Evolutionary conservation across 352 stramenopile genomes (phyloP), one percentile per base, ranked within the genome.

Genomic region (Phytophthora kernoviae): DNA sequence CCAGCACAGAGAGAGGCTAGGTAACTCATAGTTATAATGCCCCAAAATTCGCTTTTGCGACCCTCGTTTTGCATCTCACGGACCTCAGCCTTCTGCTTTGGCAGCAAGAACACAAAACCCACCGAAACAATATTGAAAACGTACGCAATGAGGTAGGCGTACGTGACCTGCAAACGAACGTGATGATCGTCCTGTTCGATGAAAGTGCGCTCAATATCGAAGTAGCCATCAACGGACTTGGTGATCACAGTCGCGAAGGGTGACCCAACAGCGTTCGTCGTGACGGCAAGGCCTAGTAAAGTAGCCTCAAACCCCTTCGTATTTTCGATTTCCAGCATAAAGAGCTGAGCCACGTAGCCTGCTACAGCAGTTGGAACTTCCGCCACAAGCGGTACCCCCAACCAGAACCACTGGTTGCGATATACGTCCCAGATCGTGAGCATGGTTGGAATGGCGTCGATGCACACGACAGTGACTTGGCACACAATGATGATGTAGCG

Each of bases 341-440:
- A 79, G 9, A 82, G 53, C n/a, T 67, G 56, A 7, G 54, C 52
- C 30, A 87, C 56, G 26, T 70, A 78, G 53, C 70, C 58, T 2
- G 48, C 62, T 4, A 65, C 61, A 12, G 63, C 65, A 45, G 54
- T 65, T 34, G 75, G 75, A 5, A 85, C 48, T 9, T 73, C 54
- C 6, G 75, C 70, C 27, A 82, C 54, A 14, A 87, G 53, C 11
- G 77, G 71, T 22, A 83, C 65, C 20, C 77, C 77, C 10, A 84
- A 56, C 71, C 70, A 87, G 54, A 88, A 82, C 73, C 78, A 88
- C 36, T 85, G 78, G 40, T 64, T 80, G 20, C 77, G 73, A 14
- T 77, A 65, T 4, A 88, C 75, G 46, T 85, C 54, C 78, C 78
- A 88, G 52, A 84, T 79, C 20, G 75, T 88, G 37, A 84, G 39